Conservation (phyloP, 352 stramenopile genomes). For the Phytophthora hybrid region DNA sequence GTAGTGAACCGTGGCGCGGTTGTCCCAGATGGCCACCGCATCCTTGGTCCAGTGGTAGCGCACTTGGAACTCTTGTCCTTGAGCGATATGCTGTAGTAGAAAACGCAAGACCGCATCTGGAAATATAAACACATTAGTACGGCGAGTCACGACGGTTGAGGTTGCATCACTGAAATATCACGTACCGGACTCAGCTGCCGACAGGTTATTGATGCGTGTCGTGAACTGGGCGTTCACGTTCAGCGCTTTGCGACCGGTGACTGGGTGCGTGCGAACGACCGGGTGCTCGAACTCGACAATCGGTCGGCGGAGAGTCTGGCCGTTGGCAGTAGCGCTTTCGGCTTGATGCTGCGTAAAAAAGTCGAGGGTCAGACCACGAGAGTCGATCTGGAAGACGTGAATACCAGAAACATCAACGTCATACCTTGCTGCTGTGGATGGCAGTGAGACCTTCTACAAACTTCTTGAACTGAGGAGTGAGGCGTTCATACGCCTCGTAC, state of each 20-base stretch:
- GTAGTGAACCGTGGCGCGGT: slow-evolving; percentile 29
- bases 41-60: slow-evolving; percentile 35
- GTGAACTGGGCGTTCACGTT: slow-evolving; percentile 57
- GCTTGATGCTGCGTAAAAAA: slow-evolving; percentile 20
- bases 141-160: background rate
- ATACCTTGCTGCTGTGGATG: slow-evolving; percentile 56
- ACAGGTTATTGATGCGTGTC: slow-evolving; percentile 49
- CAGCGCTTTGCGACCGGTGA: slow-evolving; percentile 35
- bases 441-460: slow-evolving; percentile 54
- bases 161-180: background rate
- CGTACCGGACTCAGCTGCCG: slow-evolving; percentile 45
- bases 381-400: background rate
- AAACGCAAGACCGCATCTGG: slow-evolving; percentile 30
- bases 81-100: slow-evolving; percentile 22
- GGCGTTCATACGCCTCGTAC: slow-evolving; percentile 62
- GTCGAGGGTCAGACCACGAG: background rate
- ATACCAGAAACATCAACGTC: background rate
- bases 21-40: slow-evolving; percentile 31
- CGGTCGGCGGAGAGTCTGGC: slow-evolving; percentile 39
- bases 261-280: slow-evolving; percentile 52
- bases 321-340: slow-evolving; percentile 18
- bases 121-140: background rate
- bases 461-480: slow-evolving; percentile 50
- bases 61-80: slow-evolving; percentile 31
- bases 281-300: slow-evolving; percentile 51